Evolutionary conservation across 2,329 filamentous ascomycete species (phyloP), one percentile per base, ranked within the genome.

Genomic region (Cladosporium sp.): DNA sequence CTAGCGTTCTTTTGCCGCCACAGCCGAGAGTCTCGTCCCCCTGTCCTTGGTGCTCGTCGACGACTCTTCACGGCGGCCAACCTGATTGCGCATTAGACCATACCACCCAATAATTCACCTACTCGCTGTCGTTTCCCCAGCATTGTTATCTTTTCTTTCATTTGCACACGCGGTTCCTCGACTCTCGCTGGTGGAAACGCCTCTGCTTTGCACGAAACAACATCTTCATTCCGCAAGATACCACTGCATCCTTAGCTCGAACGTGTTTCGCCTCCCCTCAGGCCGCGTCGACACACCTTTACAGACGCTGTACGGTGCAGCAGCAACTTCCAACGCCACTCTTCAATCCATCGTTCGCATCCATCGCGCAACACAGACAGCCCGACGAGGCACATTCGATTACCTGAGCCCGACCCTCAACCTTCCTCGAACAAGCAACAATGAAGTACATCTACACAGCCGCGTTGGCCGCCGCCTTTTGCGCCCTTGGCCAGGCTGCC

Each of bases 391-490:
- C 25, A 48, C 11, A 35, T n/a, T 15, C 32, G 32, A n/a, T 35
- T 7, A 35, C 32, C 32, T 33, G 9, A n/a, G 7, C 13, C 32
- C 12, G 7, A n/a, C 32, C 12, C 3, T 15, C 32, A 3, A 35
- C n/a, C 22, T 27, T 9, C 22, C n/a, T n/a, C 4, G 9, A 27
- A 27, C 22, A 27, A 27, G 22, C 22, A 27, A 35, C 32, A 18
- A 62, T 62, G 59, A 57, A 55, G 52, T 50, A 57, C 49, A 55
- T 58, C 25, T 57, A 58, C 47, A 57, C 60, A 35, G 65, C 62
- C 42, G 60, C 65, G 19, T 47, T 67, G 38, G 59, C 61, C 40
- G 59, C 66, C 16, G 58, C 61, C 25, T 62, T 64, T 45, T 59
- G 63, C 36, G 51, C 61, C 47, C 53, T 59, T 32, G 55, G 33